These are phyloP conservation scores for Sclerotinia trifoliorum DNA, from an alignment of 2,329 filamentous ascomycete genomes.

Conservation along the genomic window DNA sequence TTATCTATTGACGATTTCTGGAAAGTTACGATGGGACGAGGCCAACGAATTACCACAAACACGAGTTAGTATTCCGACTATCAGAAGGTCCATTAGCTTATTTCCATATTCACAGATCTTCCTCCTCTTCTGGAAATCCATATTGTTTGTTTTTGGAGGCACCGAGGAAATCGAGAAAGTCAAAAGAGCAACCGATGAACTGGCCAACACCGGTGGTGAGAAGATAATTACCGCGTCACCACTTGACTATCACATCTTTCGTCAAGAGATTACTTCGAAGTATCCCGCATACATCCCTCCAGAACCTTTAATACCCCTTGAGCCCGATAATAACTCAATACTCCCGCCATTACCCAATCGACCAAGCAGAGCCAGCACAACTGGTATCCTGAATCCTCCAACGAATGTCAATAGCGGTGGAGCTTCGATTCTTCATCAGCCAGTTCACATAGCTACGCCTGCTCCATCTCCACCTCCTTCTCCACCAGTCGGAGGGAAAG, in stretches of 20 bases:
- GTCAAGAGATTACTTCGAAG: conserved; percentile 95
- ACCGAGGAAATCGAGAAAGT: conserved; percentile 68
- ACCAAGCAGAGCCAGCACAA: conserved; percentile 58
- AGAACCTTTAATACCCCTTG: conserved; percentile 75
- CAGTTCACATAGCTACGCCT: conserved; percentile 97
- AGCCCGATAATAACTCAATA: conserved; percentile 87
- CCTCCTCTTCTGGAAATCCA: conserved; percentile 86
- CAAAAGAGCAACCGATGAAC: conserved; percentile 69
- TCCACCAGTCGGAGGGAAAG: conserved; percentile 81
- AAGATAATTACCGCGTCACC: conserved; percentile 87
- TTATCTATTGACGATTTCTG: conserved; percentile 67
- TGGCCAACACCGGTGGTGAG: conserved; percentile 48
- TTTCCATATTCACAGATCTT: conserved; percentile 55
- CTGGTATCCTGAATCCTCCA: conserved; percentile 60
- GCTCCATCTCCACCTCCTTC: conserved; percentile 94
- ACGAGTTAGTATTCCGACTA: conserved; percentile 50
- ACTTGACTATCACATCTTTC: conserved; percentile 92
- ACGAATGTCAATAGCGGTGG: conserved; percentile 55
- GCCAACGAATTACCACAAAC: conserved; percentile 61
- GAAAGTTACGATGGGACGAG: conserved; percentile 72
- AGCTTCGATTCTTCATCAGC: conserved; percentile 86
- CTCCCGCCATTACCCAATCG: conserved; percentile 81
- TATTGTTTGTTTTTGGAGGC: conserved; percentile 82
- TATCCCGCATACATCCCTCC: conserved; percentile 96
- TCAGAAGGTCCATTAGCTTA: conserved; percentile 29